Base-by-base conservation (phyloP, 2,329 filamentous ascomycete genomes). In the Arthroderma sp. region DNA sequence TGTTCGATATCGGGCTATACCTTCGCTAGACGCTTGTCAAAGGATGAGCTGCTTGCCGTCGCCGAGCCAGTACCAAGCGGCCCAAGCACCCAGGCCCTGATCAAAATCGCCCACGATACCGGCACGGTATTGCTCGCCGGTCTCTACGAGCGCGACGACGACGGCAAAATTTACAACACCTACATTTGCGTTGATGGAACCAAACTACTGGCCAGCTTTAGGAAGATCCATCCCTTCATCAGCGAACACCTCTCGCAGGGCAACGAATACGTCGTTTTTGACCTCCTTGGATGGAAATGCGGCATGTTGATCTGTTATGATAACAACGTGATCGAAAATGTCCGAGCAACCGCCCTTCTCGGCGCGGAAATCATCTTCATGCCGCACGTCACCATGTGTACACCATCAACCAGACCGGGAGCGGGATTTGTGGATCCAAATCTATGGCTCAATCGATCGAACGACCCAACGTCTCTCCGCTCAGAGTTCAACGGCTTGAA, bases 291-390 rank as follows among this genome's bases (percentile, higher is more conserved):
- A 11, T 50, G 47, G 47, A 49, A 50, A 32, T 32, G 36, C 4
- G 42, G 48, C 3, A 50, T 50, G 4, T 38, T 50, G 9, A 50
- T 49, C 47, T 50, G 48, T 7, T 50, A 50, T 31, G 48, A 50
- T 28, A 50, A 50, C 22, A 50, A 50, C 15, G 33, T 50, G 6
- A 37, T 45, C 31, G 48, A 50, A 30, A 50, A 50, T 11, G 48
- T 50, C 10, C 42, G 48, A 4, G 46, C 48, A 22, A 50, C 48
- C 4, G 46, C 48, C n/a, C 46, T 50, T 10, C 34, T 49, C 7
- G 48, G 48, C 10, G 48, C 48, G n/a, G 39, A 50, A 34, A 46
- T 50, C 10, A 50, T 50, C 22, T 50, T 50, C 48, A 50, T 50
- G 48, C 48, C 48, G 6, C 48, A 49, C 27, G 48, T 50, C 8